Base-by-base conservation (phyloP, 2,329 filamentous ascomycete species). In the Arthrobotrys sinensis region DNA sequence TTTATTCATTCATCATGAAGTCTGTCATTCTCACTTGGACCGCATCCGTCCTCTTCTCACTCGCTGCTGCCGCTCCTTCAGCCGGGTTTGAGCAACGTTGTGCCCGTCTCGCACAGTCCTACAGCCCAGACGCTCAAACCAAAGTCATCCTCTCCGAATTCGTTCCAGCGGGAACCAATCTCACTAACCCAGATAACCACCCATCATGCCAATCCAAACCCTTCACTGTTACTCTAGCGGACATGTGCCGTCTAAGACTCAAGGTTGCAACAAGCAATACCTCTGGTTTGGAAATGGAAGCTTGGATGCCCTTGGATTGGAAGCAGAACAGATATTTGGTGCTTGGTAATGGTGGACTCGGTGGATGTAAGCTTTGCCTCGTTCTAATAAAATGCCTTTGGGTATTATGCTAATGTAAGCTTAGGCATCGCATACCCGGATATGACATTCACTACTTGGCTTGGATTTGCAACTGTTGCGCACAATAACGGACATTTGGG, bases 141-240 rank as follows among this genome's bases (percentile, higher is more conserved):
- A 83, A 83, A 0, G 82, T 86, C 14, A 82, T 83, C 73, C 84
- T 84, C 69, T 82, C 84, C 0, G 80, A 84, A 38, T 84, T 83
- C 28, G 82, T 86, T n/a, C 16, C 83, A 14, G 85, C 83, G 11
- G 85, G 85, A 6, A 85, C 84, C 4, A 86, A 85, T 60, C 69
- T 85, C 32, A 84, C 81, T 10, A 79, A 86, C 14, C 81, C 85
- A 0, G 83, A 85, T 16, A 83, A 84, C 76, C 83, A 85, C 63
- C 80, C 82, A 12, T 84, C 85, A 45, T 88, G 87, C 14, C 64
- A 67, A 5, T 3, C 7, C 5, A 52, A 14, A 46, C 36, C 48
- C n/a, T 48, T 1, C 12, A 55, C 64, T 7, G 24, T 34, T n/a
- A 24, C 36, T n/a, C 24, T 43, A 21, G 52, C 53, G 19, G 66